A percentile compares a stretch with the other conserved stretches of the same genome.
phyloP scores from a whole-genome alignment of 169 alveolate species.

The Cryptosporidium andersoni region DNA sequence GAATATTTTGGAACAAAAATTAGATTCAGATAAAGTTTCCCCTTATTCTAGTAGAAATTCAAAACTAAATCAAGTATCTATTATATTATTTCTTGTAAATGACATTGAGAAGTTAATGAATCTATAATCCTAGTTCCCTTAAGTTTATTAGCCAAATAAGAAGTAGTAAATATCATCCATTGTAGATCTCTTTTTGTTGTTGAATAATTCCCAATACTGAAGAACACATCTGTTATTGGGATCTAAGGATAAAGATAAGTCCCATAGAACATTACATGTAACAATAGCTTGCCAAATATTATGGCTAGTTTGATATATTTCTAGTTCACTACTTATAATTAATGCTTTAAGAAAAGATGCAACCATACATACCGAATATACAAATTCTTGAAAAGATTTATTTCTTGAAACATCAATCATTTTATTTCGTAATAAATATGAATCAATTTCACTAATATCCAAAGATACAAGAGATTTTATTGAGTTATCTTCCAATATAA shows the following conservation, averaged over 20 bases:
- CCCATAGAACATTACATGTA: constrained; percentile 31
- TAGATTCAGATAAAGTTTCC: too few species aligned
- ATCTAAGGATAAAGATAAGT: constrained; percentile 16
- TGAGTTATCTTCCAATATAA: constrained; percentile 30
- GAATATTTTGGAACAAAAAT: too few species aligned
- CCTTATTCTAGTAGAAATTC: neutral
- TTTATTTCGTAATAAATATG: constrained; percentile 2
- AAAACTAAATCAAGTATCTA: neutral
- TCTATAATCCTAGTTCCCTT: neutral
- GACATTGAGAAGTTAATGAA: constrained; percentile 46
- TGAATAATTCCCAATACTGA: constrained; percentile 52
- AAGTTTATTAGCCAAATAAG: neutral
- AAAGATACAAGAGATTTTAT: constrained; percentile 4
- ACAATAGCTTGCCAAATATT: constrained; percentile 25
- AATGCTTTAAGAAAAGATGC: constrained; percentile 53
- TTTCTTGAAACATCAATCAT: constrained; percentile 22
- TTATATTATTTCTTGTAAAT: constrained; percentile 2
- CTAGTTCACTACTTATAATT: neutral
- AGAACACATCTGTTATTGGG: constrained; percentile 53
- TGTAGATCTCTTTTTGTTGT: neutral
- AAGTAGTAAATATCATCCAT: constrained; percentile 24
- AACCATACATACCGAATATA: constrained; percentile 47
- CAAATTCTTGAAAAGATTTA: constrained; percentile 17
- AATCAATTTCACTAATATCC: neutral
- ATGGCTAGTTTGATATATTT: constrained; percentile 5